A percentile compares a stretch with the other conserved stretches of the same genome.
phyloP scores from a whole-genome alignment of 805 yeast species.

The Candida nitratophila region DNA sequence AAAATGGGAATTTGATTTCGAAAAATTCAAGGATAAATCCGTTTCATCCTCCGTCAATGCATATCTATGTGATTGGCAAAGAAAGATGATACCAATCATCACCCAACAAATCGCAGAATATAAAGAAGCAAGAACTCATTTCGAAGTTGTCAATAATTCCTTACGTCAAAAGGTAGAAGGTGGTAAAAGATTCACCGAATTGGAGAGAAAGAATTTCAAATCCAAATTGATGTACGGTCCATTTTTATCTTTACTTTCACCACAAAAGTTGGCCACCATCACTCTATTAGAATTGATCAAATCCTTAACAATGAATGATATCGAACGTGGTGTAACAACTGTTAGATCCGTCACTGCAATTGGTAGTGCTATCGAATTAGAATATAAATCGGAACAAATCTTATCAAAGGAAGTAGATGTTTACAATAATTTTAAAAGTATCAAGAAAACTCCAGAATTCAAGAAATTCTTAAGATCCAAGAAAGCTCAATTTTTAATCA shows the following conservation, averaged over 20 bases:
- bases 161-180: not conserved
- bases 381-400: conserved; percentile 66
- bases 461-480: conserved; percentile 30
- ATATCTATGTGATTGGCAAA: conserved; percentile 80
- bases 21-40: conserved; percentile 32
- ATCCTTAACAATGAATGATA: conserved; percentile 67
- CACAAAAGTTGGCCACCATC: conserved; percentile 77
- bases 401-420: conserved; percentile 50
- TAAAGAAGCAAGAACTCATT: conserved; percentile 29
- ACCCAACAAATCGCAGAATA: conserved; percentile 58
- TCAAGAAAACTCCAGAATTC: conserved; percentile 38
- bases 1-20: conserved; percentile 83
- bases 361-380: conserved; percentile 80
- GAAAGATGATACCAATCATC: conserved; percentile 62
- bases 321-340: conserved; percentile 74
- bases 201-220: conserved; percentile 14
- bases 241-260: conserved; percentile 59
- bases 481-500: conserved; percentile 20
- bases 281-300: conserved; percentile 78
- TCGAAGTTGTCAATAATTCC: not conserved
- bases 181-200: conserved; percentile 3
- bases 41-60: conserved; percentile 59
- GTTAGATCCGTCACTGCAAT: conserved; percentile 76
- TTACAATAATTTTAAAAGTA: conserved; percentile 44
- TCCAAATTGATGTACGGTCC: conserved; percentile 65